phyloP scores from a whole-genome alignment of 805 yeast genomes.

The Ogataea pignaliae region DNA sequence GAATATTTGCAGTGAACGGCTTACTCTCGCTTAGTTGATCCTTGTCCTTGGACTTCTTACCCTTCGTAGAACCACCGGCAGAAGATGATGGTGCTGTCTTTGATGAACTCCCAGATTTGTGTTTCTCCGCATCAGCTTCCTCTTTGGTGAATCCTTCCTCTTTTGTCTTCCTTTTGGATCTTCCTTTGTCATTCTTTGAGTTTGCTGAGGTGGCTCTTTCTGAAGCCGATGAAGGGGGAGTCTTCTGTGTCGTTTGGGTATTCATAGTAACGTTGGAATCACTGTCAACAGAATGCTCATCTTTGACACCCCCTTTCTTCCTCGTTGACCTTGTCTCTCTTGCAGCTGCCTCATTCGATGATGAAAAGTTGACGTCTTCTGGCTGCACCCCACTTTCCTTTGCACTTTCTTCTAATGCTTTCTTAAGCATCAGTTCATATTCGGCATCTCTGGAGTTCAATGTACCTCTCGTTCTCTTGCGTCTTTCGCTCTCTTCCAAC shows the following conservation, averaged over 20 bases:
- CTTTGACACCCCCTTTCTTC: constrained; percentile 17
- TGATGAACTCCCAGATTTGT: too few species aligned
- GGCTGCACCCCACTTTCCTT: constrained; percentile 41
- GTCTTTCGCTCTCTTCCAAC: constrained; percentile 16
- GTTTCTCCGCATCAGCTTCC: too few species aligned
- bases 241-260: constrained; percentile 6
- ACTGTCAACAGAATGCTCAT: constrained; percentile 16
- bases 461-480: constrained; percentile 23
- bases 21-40: constrained; percentile 50
- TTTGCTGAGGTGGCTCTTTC: constrained; percentile 9
- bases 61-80: constrained; percentile 7
- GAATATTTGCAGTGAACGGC: constrained; percentile 80
- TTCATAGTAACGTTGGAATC: constrained; percentile 8
- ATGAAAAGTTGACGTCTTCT: constrained; percentile 31
- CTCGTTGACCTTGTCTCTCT: constrained; percentile 23
- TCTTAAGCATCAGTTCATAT: constrained; percentile 32
- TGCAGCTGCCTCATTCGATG: constrained; percentile 22
- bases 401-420: constrained; percentile 55
- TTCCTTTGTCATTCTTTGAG: constrained; percentile 14
- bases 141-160: neutral
- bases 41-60: constrained; percentile 16
- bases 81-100: neutral
- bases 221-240: constrained; percentile 18
- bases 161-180: constrained; percentile 14
- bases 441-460: constrained; percentile 29